Evolutionary conservation across 148 eudicot species (phyloP), one percentile per base, ranked within the genome.

Genomic region (Salicornia ramosissima): DNA sequence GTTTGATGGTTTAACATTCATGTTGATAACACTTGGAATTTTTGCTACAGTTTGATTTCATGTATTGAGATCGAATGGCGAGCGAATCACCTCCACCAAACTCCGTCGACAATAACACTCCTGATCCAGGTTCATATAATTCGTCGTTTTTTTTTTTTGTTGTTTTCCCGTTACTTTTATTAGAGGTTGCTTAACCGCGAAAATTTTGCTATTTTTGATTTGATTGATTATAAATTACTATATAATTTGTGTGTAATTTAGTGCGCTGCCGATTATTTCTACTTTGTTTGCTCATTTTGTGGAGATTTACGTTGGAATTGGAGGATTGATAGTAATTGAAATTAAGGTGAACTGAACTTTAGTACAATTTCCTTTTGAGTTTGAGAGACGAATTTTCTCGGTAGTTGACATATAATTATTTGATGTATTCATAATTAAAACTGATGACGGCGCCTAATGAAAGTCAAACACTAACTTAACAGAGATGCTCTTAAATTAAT

Each of bases 1-100:
- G 9, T 56, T 62, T 22, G 68, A 61, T 62, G 28, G 25, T 61
- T 49, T 18, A 65, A n/a, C 1, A 16, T 49, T 50, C 29, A 12
- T 2, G 0, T 49, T 16, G 5, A 6, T 14, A 11, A 58, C 11
- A 12, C 15, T 36, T 72, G 5, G 3, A 26, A 26, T 6, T 39
- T 62, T 24, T n/a, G 43, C 30, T 52, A 22, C 47, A 63, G 67
- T 40, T 40, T 69, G 36, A 54, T 40, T 42, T 69, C 13, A 26
- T 59, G n/a, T 0, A 60, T 58, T 47, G 64, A 47, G 28, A 49
- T 12, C 10, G 56, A n/a, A 75, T 68, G 73, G 68, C 73, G 12
- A 75, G 34, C 45, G 67, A 68, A 68, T 50, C 68, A 74, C 60
- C 72, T 21, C 45, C 65, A n/a, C 15, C 71, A 22, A 43, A 66